Conservation (phyloP, 164 flowering plant species). For the Magnolia kwangsiensis region DNA sequence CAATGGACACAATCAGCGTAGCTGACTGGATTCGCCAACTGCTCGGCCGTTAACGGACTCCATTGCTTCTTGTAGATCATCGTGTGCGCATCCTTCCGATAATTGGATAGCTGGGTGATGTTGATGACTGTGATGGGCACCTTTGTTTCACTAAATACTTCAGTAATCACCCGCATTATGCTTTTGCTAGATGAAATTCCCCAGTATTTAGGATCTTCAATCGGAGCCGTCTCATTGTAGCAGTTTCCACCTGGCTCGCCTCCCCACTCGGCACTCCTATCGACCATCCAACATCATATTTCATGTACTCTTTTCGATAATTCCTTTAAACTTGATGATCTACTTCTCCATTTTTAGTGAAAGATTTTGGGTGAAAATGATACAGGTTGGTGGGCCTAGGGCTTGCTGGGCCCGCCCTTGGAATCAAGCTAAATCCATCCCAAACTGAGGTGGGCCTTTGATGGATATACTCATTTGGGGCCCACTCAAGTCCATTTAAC, state of each 20-base stretch:
- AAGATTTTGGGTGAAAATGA: neutral
- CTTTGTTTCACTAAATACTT: conserved; percentile 51
- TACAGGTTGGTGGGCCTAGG: neutral
- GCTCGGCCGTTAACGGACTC: conserved; percentile 67
- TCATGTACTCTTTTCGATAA: neutral
- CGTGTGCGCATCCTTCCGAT: conserved; percentile 84
- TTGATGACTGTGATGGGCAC: conserved; percentile 69
- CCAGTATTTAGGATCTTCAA: conserved; percentile 71
- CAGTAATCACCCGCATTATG: conserved; percentile 70
- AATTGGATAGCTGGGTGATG: conserved; percentile 83
- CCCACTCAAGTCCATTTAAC: too few species aligned
- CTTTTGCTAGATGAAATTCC: conserved; percentile 49
- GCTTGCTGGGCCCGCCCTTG: too few species aligned
- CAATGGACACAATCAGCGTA: conserved; percentile 89
- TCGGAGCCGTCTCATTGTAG: conserved; percentile 61
- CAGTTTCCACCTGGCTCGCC: conserved; percentile 57
- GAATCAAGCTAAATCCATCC: too few species aligned
- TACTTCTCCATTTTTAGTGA: neutral
- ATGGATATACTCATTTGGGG: too few species aligned
- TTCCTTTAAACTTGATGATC: neutral
- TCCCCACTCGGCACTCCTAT: conserved; percentile 85
- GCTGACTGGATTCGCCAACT: conserved; percentile 68
- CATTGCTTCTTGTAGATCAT: conserved; percentile 92
- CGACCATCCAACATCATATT: neutral
- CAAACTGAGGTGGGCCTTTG: too few species aligned